A percentile compares a stretch with the other conserved stretches of the same genome.
Evolutionary conservation across 2,329 filamentous ascomycete genomes (phyloP).

Genomic region (Esteya vermicola): DNA sequence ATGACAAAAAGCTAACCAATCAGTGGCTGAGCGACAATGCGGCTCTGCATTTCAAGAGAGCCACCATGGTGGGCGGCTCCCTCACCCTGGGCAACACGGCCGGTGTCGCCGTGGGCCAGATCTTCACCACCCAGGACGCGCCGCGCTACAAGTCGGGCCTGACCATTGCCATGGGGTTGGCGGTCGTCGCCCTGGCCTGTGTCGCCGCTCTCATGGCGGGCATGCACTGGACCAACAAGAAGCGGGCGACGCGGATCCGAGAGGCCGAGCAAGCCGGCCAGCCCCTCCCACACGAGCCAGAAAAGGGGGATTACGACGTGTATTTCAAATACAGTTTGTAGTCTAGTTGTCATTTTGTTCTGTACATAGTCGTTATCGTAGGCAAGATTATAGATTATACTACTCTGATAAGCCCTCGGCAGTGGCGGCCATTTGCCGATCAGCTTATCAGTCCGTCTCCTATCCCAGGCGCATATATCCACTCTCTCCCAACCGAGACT

Average conservation of each 20-base stretch:
- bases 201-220: neutral
- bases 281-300: neutral
- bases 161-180: slow-evolving; percentile 1
- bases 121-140: slow-evolving; percentile 11
- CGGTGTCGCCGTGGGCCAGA: slow-evolving; percentile 13
- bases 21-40: slow-evolving; percentile 32
- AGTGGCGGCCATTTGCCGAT: too few relatives aligned
- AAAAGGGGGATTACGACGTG: slow-evolving; percentile 2
- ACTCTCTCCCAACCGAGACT: too few relatives aligned
- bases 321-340: slow-evolving; percentile 1
- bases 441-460: too few relatives aligned
- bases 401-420: too few relatives aligned
- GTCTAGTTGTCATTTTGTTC: too few relatives aligned
- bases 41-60: slow-evolving; percentile 31
- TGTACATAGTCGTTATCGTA: too few relatives aligned
- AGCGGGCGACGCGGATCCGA: neutral
- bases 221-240: neutral
- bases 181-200: neutral
- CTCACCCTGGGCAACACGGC: slow-evolving; percentile 14
- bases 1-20: neutral
- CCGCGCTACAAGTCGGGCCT: slow-evolving; percentile 10
- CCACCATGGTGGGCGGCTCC: slow-evolving; percentile 17
- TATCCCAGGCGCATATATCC: too few relatives aligned
- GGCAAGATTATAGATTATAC: too few relatives aligned
- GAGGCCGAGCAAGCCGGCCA: neutral